phyloP scores from a whole-genome alignment of 1,284 basidiomycete genomes.

The Abortiporus biennis region DNA sequence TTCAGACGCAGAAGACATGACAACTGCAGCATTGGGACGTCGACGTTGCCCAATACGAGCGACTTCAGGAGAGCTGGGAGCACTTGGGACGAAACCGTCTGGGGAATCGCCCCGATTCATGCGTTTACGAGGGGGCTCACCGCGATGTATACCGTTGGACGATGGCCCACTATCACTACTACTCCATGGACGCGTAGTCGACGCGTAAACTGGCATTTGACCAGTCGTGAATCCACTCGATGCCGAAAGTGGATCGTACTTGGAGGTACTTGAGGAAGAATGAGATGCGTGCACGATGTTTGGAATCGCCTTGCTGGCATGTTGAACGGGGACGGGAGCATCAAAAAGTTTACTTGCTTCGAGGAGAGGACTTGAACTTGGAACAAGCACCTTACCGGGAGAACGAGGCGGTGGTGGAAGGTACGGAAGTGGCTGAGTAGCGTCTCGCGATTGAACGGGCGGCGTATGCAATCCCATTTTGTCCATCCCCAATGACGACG shows the following conservation, averaged over 20 bases:
- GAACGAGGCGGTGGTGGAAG: conserved; percentile 31
- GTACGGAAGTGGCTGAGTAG: conserved; percentile 39
- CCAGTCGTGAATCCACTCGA: conserved; percentile 53
- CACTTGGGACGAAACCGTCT: conserved; percentile 33
- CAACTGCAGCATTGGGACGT: conserved; percentile 23
- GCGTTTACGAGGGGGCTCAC: conserved; percentile 65
- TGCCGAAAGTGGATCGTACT: conserved; percentile 50
- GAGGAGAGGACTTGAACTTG: conserved; percentile 73
- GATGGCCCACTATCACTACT: conserved; percentile 23
- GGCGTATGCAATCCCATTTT: conserved; percentile 14
- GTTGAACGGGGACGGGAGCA: conserved; percentile 33
- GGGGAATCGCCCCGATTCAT: conserved; percentile 42
- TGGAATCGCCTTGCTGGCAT: conserved; percentile 26
- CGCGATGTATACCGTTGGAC: conserved; percentile 29
- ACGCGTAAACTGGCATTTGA: conserved; percentile 37
- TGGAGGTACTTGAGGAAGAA: conserved; percentile 18
- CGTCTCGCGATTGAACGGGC: conserved; percentile 54
- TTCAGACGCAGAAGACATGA: conserved; percentile 42
- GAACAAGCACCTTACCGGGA: conserved; percentile 57
- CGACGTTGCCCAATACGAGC: conserved; percentile 44
- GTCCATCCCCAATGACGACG: conserved; percentile 15
- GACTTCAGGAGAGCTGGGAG: conserved; percentile 53
- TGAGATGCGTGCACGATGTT: neutral
- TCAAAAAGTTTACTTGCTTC: too few species aligned
- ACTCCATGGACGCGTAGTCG: conserved; percentile 37